Base-by-base conservation (phyloP, 2,329 filamentous ascomycete species). In the Hypoxylon sp. region DNA sequence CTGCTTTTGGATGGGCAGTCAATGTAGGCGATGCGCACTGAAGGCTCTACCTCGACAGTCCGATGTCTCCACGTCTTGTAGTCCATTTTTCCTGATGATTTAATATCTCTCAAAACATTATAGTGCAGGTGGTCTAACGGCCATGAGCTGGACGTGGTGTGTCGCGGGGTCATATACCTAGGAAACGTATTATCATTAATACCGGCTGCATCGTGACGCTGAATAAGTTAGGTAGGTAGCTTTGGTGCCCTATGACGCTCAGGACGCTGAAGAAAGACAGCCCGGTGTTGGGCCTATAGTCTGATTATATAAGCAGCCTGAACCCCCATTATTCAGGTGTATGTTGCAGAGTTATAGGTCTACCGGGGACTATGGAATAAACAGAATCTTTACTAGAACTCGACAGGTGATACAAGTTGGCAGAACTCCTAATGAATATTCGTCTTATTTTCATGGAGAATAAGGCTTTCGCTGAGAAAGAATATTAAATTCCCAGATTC, bases 1-100 rank as follows among this genome's bases (percentile, higher is more conserved):
- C 54, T 52, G 18, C 9, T 52, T 11, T 48, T 57, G 7, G 68
- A 52, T 12, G 61, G 49, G 26, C 61, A 63, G 22, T 68, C 65
- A 44, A 63, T 65, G 28, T 68, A 70, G 30, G 67, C 67, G 44
- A 70, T 61, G 24, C 59, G 55, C 51, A 70, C 30, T 22, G 48
- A 58, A n/a, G 62, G 62, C 11, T 65, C 62, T 11, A 68, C 62
- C n/a, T 68, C 62, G 42, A 58, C 38, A 12, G 46, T 22, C 2
- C 62, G 65, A 49, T 65, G 65, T n/a, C 18, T 59, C 65, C 61
- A 68, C 9, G 48, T 61, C n/a, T 30, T 33, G 48, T 55, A 44
- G 36, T 58, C 52, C 65, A 68, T 68, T 16, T 40, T 50, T n/a
- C n/a, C 7, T 36, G 7, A 49, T 30, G 24, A 24, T 18, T 36